Evolutionary conservation across 805 yeast genomes (phyloP).

Genomic region (Candida ponderosae): DNA sequence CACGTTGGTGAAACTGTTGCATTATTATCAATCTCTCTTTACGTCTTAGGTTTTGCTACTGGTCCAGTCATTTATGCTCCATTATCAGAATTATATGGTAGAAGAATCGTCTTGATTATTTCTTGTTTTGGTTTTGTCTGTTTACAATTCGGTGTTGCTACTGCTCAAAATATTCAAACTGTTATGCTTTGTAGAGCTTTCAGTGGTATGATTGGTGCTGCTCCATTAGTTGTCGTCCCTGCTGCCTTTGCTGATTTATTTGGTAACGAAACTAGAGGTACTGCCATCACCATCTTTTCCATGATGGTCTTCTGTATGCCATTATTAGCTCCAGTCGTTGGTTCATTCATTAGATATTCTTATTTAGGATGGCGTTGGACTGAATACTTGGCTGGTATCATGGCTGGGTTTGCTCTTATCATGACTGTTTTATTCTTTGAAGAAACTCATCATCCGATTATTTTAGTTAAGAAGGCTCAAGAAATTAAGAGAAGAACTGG

Average conservation of each 20-base stretch:
- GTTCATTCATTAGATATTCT: constrained; percentile 55
- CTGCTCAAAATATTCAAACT: constrained; percentile 74
- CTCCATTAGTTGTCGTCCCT: constrained; percentile 80
- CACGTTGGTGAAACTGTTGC: constrained; percentile 64
- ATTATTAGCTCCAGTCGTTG: constrained; percentile 71
- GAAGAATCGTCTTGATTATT: constrained; percentile 51
- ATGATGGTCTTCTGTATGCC: constrained; percentile 77
- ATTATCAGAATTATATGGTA: constrained; percentile 68
- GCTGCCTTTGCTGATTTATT: constrained; percentile 83
- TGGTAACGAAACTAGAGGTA: constrained; percentile 59
- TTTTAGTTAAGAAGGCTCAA: constrained; percentile 56
- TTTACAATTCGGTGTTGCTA: constrained; percentile 68
- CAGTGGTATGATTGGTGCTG: constrained; percentile 76
- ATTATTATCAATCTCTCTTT: constrained; percentile 68
- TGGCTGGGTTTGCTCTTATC: constrained; percentile 37
- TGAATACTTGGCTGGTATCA: constrained; percentile 59
- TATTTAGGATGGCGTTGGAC: constrained; percentile 83
- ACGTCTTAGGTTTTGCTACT: constrained; percentile 87
- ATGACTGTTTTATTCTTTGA: constrained; percentile 36
- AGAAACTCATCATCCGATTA: constrained; percentile 69
- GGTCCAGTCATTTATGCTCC: constrained; percentile 94
- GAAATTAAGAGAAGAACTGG: constrained; percentile 59
- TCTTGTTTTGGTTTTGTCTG: constrained; percentile 49
- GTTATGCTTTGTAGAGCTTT: constrained; percentile 72
- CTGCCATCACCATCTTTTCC: constrained; percentile 63